Percentiles rank a stretch among this genome's conserved stretches.
These are phyloP conservation scores for Podospora conica DNA, from an alignment of 495 filamentous ascomycete species.

Conservation along the genomic window DNA sequence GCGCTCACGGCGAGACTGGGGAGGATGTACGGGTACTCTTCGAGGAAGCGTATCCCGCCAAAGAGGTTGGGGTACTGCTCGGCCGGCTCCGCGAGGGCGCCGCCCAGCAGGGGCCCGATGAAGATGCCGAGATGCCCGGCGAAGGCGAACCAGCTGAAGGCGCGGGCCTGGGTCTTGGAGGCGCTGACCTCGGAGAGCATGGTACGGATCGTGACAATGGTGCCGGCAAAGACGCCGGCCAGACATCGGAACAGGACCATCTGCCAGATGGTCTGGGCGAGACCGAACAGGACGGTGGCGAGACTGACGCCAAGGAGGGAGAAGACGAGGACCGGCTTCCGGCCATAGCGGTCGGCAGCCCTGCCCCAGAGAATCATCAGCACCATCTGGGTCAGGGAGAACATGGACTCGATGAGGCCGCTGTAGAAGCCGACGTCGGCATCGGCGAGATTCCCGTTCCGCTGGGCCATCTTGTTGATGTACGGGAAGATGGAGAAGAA, in stretches of 20 bases:
- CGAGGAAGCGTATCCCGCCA: conserved; percentile 48
- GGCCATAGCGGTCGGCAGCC: conserved; percentile 57
- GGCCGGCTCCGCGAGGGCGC: conserved; percentile 55
- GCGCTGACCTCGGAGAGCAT: conserved; percentile 68
- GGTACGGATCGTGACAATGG: conserved; percentile 60
- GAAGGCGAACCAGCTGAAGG: conserved; percentile 70
- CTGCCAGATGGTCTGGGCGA: conserved; percentile 53
- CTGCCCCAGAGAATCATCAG: conserved; percentile 55
- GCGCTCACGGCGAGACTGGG: conserved; percentile 48
- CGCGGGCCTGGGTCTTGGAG: conserved; percentile 55
- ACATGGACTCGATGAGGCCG: conserved; percentile 66
- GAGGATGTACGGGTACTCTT: conserved; percentile 58
- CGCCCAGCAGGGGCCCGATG: conserved; percentile 59
- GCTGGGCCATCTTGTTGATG: conserved; percentile 62
- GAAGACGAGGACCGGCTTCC: conserved; percentile 60
- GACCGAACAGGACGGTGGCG: conserved; percentile 54
- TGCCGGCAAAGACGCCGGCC: conserved; percentile 63
- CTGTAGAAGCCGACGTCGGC: conserved; percentile 64
- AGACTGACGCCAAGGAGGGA: conserved; percentile 54
- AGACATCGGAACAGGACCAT: conserved; percentile 62
- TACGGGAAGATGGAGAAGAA: conserved; percentile 74
- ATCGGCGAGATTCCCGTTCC: conserved; percentile 49
- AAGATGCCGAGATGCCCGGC: conserved; percentile 63
- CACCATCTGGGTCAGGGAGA: conserved; percentile 59
- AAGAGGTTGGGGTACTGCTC: conserved; percentile 52